Evolutionary conservation across 148 eudicot species (phyloP).

Genomic region (Nyssa sinensis): DNA sequence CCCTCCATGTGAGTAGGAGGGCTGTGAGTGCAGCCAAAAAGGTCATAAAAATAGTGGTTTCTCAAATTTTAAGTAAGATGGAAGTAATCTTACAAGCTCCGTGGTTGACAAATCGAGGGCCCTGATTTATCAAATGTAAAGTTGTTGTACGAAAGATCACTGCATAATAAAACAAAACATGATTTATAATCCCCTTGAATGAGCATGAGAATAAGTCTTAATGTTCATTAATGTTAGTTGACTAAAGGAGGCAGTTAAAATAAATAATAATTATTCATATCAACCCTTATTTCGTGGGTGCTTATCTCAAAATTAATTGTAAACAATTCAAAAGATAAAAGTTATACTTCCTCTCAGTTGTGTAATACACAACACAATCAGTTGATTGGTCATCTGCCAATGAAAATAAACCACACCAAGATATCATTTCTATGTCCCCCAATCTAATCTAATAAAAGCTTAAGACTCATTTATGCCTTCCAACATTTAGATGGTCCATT

Average conservation of each 20-base stretch:
- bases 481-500: not conserved
- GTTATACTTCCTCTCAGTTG: not conserved
- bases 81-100: constrained; percentile 14
- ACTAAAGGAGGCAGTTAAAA: not conserved
- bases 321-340: not conserved
- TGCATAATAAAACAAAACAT: constrained; percentile 9
- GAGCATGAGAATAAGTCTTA: not conserved
- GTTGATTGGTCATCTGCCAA: not conserved
- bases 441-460: not conserved
- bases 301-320: not conserved
- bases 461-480: not conserved
- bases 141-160: constrained; percentile 33
- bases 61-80: not conserved
- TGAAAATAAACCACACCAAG: not conserved
- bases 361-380: not conserved
- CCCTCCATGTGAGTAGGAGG: too few relatives aligned
- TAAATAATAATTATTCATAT: not conserved
- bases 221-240: not conserved
- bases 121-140: not conserved
- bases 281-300: not conserved
- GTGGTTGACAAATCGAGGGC: constrained; percentile 13
- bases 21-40: too few relatives aligned
- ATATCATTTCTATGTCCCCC: not conserved
- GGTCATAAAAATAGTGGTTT: not conserved
- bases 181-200: not conserved